These are phyloP conservation scores for Iberis pinnata DNA, from an alignment of 345 rosid species.

Conservation along the genomic window DNA sequence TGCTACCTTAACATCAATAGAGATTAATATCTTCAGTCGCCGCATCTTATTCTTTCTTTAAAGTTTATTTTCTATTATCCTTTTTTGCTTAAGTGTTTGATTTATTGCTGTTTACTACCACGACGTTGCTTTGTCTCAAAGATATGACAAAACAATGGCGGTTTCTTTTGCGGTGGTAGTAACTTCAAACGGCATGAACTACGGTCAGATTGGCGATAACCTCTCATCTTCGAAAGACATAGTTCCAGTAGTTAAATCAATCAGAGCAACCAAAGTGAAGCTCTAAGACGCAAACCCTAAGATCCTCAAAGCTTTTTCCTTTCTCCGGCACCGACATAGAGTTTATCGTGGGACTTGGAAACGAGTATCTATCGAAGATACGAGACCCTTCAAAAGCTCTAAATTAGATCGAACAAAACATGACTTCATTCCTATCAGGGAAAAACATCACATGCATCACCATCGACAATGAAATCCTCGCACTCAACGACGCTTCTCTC, in stretches of 20 bases:
- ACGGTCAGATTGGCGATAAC: conserved; percentile 84
- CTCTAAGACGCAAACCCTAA: conserved; percentile 79
- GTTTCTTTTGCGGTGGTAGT: conserved; percentile 30
- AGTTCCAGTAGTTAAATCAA: conserved; percentile 67
- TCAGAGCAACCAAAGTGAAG: conserved; percentile 78
- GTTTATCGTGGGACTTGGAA: conserved; percentile 72
- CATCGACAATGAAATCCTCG: conserved; percentile 80
- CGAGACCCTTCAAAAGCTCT: conserved; percentile 52
- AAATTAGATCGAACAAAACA: conserved; percentile 63
- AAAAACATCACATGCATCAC: conserved; percentile 76
- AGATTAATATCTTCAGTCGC: conserved; percentile 12
- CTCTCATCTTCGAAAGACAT: conserved; percentile 66
- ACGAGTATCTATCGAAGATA: conserved; percentile 56
- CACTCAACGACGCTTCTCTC: conserved; percentile 69
- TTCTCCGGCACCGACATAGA: conserved; percentile 68
- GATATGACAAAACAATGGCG: conserved; percentile 14
- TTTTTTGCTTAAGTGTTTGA: no score
- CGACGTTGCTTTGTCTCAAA: no score
- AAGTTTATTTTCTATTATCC: conserved; percentile 4
- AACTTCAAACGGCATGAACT: conserved; percentile 69
- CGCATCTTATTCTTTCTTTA: conserved; percentile 19
- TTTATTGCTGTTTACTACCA: neutral
- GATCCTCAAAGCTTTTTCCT: conserved; percentile 71
- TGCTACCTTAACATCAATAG: neutral
- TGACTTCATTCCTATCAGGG: conserved; percentile 58